phyloP scores from a whole-genome alignment of 228 moss, liverwort and hornwort species.

The Sphagnum fallax region DNA sequence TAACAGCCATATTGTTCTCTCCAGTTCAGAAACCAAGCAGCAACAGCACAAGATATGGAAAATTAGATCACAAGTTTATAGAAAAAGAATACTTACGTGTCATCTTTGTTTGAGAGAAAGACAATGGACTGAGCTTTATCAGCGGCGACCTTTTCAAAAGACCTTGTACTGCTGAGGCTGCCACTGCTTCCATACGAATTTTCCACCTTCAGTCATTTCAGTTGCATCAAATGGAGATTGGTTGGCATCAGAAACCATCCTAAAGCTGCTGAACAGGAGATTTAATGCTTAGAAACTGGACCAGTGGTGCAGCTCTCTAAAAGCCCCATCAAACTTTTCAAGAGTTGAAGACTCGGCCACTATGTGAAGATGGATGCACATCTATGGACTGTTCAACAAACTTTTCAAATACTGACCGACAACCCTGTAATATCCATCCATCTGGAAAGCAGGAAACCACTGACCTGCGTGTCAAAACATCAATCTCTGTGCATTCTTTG shows the following conservation, averaged over 20 bases:
- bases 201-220: neutral
- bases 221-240: neutral
- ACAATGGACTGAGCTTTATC: slow-evolving; percentile 60
- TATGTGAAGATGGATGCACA: no score
- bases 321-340: no score
- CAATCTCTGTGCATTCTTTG: slow-evolving; percentile 55
- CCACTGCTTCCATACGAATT: slow-evolving; percentile 29
- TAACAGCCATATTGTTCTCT: neutral
- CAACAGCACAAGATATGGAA: neutral
- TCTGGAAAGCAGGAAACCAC: neutral
- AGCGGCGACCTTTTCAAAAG: slow-evolving; percentile 63
- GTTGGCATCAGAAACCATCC: neutral
- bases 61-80: neutral
- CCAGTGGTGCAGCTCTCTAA: no score
- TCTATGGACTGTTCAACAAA: no score
- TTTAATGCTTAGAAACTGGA: neutral
- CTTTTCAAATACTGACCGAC: no score
- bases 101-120: slow-evolving; percentile 60
- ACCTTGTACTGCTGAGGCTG: slow-evolving; percentile 57
- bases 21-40: no score
- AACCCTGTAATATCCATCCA: no score
- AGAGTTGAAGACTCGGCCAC: no score
- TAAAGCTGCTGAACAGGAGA: neutral
- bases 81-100: slow-evolving; percentile 29
- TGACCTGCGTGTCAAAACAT: slow-evolving; percentile 54